Conservation (phyloP, 371 early-diverging fungal species). For the Syncephalastrum sp. region DNA sequence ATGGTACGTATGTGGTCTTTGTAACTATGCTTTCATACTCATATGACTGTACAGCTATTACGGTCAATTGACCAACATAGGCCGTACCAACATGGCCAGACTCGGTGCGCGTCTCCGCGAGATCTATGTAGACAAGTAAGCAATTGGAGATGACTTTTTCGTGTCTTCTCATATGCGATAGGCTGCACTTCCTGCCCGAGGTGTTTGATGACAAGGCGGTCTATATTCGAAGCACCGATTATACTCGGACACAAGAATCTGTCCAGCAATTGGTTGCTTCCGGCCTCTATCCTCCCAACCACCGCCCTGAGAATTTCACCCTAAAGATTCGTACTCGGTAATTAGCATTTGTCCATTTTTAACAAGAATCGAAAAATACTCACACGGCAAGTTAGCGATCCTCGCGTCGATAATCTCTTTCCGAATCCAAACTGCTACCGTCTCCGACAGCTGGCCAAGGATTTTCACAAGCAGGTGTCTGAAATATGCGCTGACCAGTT, state of each 20-base stretch:
- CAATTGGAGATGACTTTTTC: neutral
- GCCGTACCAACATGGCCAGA: constrained; percentile 58
- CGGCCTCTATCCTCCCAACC: constrained; percentile 62
- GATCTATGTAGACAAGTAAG: constrained; percentile 62
- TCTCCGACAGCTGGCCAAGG: constrained; percentile 34
- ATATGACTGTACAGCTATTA: constrained; percentile 41
- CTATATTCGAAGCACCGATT: constrained; percentile 69
- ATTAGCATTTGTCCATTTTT: neutral
- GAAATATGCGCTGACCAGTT: constrained; percentile 32
- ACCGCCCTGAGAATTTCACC: constrained; percentile 23
- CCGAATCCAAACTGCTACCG: constrained; percentile 45
- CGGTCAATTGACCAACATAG: constrained; percentile 79
- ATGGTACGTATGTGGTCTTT: constrained; percentile 26
- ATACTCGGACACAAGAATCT: constrained; percentile 72
- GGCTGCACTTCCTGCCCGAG: constrained; percentile 44
- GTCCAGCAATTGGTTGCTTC: constrained; percentile 66
- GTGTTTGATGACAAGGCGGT: constrained; percentile 38
- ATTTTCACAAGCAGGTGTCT: constrained; percentile 32
- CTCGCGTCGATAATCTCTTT: constrained; percentile 41
- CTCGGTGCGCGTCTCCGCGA: constrained; percentile 62
- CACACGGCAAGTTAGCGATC: constrained; percentile 31
- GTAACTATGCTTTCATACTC: neutral
- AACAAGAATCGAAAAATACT: neutral
- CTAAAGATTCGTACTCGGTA: constrained; percentile 46
- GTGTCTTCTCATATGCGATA: constrained; percentile 3